Base-by-base conservation (phyloP, 1,284 basidiomycete species). In the Takashimella koratensis region DNA sequence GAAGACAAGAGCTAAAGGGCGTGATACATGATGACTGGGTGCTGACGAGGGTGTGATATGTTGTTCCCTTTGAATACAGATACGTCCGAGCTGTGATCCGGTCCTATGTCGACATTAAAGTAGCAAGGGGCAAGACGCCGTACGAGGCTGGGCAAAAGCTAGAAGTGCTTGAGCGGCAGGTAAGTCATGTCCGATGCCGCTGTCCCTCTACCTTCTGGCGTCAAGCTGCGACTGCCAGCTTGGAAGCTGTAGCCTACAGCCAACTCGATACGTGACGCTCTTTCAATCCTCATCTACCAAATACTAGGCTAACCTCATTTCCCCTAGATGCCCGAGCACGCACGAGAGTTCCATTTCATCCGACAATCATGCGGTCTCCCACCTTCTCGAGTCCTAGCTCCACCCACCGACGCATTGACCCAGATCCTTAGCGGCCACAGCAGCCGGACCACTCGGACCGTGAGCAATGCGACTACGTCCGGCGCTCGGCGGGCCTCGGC, bases 81-180 rank as follows among this genome's bases (percentile, higher is more conserved):
- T 71, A 66, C 43, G 58, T 63, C 39, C 64, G 66, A 43, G 67
- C 63, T 2, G 61, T 73, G 23, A 27, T 73, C 0, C 44, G 64
- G 22, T 57, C 58, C 12, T 73, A 71, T 51, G 56, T 69, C 26
- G 50, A 68, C 6, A 53, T 57, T 51, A 73, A 70, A 56, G 40
- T 49, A 16, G 57, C 61, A 16, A 51, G 64, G 25, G 67, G 67
- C 2, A 63, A 61, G 54, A 46, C 49, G 1, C 57, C 57, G 21
- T 16, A 20, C 13, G 66, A 73, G 45, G 53, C 69, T n/a, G 44
- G 55, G 13, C 21, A 44, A 10, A 74, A 74, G 60, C 57, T 74
- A 16, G 53, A 59, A 16, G 8, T 48, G 12, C 51, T 71, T 13
- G 72, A 74, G 52, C 41, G 53, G 23, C 63, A 66, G 46, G 71